Percentiles rank a stretch among this genome's conserved stretches.
phyloP scores from a whole-genome alignment of 78 protist species.

The Monosiga brevicollis region DNA sequence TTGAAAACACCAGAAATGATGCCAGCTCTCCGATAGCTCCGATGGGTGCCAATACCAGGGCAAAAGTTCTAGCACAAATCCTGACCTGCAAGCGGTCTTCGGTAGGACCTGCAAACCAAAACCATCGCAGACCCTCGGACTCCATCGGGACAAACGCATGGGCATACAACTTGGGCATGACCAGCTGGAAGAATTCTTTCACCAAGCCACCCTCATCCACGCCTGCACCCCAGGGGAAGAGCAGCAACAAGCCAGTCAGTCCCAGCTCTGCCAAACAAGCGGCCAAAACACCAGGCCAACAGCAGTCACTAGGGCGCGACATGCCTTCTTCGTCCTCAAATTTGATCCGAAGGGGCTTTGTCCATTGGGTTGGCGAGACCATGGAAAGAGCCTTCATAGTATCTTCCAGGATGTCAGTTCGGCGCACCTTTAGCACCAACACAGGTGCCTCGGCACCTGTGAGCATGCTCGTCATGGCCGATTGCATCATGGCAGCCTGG shows the following conservation, averaged over 20 bases:
- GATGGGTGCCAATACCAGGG: too few species aligned
- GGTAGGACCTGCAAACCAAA: neutral
- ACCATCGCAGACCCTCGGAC: neutral
- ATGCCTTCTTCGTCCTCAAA: neutral
- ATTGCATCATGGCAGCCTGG: neutral
- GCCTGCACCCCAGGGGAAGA: too few species aligned
- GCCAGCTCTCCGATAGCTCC: too few species aligned
- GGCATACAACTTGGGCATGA: neutral
- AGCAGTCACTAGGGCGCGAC: too few species aligned
- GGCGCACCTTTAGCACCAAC: neutral
- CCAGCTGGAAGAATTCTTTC: neutral
- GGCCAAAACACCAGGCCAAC: too few species aligned
- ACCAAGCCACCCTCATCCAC: neutral
- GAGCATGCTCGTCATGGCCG: neutral
- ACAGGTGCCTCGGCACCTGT: neutral
- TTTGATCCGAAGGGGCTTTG: neutral
- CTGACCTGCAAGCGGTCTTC: neutral
- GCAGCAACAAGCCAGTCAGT: too few species aligned
- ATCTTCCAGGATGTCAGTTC: neutral
- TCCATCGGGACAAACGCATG: neutral
- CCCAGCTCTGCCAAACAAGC: too few species aligned
- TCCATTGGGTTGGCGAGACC: neutral
- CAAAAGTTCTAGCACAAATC: too few species aligned
- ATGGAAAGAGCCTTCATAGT: neutral
- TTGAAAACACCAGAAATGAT: too few species aligned